A percentile compares a stretch with the other conserved stretches of the same genome.
Evolutionary conservation across 495 filamentous ascomycete species (phyloP).

Genomic region (Annulohypoxylon moriforme): DNA sequence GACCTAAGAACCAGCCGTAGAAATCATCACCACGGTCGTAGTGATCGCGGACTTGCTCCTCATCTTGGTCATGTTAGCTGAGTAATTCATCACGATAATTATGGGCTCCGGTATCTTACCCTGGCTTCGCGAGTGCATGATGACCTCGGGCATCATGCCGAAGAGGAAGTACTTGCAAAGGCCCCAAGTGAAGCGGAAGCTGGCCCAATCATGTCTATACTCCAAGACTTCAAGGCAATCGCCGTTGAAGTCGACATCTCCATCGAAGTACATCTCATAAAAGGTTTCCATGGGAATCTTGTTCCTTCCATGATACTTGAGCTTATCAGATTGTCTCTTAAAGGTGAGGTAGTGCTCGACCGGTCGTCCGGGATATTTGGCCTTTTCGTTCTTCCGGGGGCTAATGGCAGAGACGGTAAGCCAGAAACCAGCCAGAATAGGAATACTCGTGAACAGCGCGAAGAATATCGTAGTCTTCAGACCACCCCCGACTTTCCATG

Average conservation of each 20-base stretch:
- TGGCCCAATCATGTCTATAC: conserved; percentile 89
- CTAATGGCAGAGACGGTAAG: conserved; percentile 70
- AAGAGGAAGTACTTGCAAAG: conserved; percentile 78
- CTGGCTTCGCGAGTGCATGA: conserved; percentile 83
- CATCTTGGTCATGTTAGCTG: conserved; percentile 63
- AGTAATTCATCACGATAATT: not conserved
- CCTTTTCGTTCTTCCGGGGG: conserved; percentile 83
- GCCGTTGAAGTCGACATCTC: conserved; percentile 86
- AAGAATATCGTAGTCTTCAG: conserved; percentile 79
- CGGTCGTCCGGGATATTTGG: conserved; percentile 76
- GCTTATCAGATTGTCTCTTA: conserved; percentile 76
- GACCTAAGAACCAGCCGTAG: conserved; percentile 90
- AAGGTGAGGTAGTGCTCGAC: conserved; percentile 88
- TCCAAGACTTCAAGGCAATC: conserved; percentile 83
- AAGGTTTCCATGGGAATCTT: conserved; percentile 90
- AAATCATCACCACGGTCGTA: conserved; percentile 91
- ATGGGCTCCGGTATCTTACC: conserved; percentile 55
- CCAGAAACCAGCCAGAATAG: conserved; percentile 80
- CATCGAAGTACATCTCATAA: conserved; percentile 89
- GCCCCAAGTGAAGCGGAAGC: conserved; percentile 78
- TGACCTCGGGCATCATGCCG: conserved; percentile 76
- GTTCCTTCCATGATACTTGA: conserved; percentile 78
- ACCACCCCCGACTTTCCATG: conserved; percentile 76
- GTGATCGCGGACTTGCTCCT: conserved; percentile 88
- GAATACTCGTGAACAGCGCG: conserved; percentile 70